Evolutionary conservation across 2,329 filamentous ascomycete genomes (phyloP), one percentile per base, ranked within the genome.

Genomic region (Cephalotrichum gorgonifer): DNA sequence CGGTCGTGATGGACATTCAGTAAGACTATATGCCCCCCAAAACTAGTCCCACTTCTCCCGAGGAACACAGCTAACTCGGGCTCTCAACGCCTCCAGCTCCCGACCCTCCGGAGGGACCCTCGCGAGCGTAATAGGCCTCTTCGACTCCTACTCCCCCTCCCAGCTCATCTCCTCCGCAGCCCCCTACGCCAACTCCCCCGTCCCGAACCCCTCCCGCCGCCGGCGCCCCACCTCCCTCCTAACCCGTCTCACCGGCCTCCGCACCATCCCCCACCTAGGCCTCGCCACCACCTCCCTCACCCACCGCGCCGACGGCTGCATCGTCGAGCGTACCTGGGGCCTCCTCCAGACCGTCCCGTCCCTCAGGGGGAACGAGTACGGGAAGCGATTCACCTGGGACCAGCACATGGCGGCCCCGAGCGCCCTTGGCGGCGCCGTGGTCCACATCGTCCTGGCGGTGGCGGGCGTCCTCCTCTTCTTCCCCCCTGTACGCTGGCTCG

Each of bases 21-120:
- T 71, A 54, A 44, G 67, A 54, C 20, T 11, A 2, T n/a, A n/a
- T n/a, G n/a, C n/a, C n/a, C n/a, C 31, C 23, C 28, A 11, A 22
- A 15, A 15, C 20, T n/a, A 6, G 9, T 44, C 30, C 41, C 41
- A 8, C 6, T 43, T 23, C 41, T 43, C 11, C 25, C 25, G 38
- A 42, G 9, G 28, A 14, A 31, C 28, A 31, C 28, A 14, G 7
- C 43, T 51, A 47, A 53, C n/a, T n/a, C n/a, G n/a, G n/a, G n/a
- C n/a, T n/a, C n/a, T n/a, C n/a, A n/a, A n/a, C n/a, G n/a, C 50
- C 26, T 53, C 57, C 49, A n/a, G 72, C 42, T 62, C 66, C 25
- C 57, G 64, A 1, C 74, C 78, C 3, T 85, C 81, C 1, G 81
- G 81, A n/a, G 82, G 82, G 43, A 83, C 86, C 2, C 65, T 90